phyloP scores from a whole-genome alignment of 1,284 basidiomycete genomes.

The Schizophyllum commune region DNA sequence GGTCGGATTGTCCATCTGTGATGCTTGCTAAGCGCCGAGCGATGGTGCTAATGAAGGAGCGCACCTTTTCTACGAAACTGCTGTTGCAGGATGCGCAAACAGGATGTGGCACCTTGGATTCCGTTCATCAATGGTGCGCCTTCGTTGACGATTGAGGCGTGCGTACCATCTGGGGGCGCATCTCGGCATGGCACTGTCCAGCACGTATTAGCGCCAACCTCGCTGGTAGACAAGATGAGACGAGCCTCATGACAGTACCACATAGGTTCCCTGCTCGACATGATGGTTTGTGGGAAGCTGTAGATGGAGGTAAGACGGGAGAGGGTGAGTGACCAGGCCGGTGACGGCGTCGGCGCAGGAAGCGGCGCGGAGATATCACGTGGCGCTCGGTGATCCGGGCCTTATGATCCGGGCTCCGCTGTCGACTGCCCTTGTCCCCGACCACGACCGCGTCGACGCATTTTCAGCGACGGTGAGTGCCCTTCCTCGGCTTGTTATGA shows the following conservation, averaged over 20 bases:
- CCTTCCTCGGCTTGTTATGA: constrained; percentile 18
- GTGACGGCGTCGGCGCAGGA: not conserved
- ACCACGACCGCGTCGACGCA: not conserved
- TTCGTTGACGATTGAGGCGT: constrained; percentile 1
- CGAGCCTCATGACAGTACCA: constrained; percentile 75
- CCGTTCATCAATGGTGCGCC: constrained; percentile 6
- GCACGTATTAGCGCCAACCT: constrained; percentile 10
- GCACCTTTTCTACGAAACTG: constrained; percentile 69
- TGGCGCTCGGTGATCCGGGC: not conserved
- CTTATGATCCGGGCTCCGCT: not conserved
- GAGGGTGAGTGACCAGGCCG: not conserved
- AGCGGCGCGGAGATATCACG: not conserved
- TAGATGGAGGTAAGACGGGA: not conserved
- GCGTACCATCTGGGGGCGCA: constrained; percentile 71
- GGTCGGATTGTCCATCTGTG: constrained; percentile 59
- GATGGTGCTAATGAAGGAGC: constrained; percentile 10
- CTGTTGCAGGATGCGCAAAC: constrained; percentile 66
- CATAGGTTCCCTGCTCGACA: constrained; percentile 63
- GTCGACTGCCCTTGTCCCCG: not conserved
- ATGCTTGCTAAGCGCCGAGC: constrained; percentile 1
- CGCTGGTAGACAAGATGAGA: constrained; percentile 5
- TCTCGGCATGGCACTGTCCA: constrained; percentile 66
- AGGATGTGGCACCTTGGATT: constrained; percentile 59
- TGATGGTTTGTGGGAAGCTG: constrained; percentile 18
- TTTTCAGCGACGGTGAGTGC: constrained; percentile 3